Evolutionary conservation across 2,329 filamentous ascomycete genomes (phyloP).

Genomic region (Aspergillus aculeatus): DNA sequence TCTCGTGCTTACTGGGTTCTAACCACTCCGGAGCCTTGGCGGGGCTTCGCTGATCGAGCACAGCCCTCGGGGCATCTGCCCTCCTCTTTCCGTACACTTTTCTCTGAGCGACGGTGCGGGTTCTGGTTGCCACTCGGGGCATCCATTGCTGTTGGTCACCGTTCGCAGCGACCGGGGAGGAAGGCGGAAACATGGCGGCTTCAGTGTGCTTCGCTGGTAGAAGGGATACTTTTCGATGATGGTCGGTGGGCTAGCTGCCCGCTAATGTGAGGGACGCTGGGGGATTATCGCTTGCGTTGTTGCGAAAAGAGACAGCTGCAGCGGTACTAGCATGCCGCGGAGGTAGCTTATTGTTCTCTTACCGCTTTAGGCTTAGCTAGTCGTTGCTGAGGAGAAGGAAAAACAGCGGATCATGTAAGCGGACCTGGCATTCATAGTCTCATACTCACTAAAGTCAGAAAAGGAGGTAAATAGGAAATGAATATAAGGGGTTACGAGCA

Average conservation of each 20-base stretch:
- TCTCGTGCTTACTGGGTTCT: background rate
- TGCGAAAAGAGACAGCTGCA: background rate
- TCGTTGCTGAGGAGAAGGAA: conserved; percentile 28
- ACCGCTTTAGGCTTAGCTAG: conserved; percentile 24
- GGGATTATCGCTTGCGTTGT: background rate
- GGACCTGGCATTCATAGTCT: background rate
- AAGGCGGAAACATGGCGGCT: conserved; percentile 15
- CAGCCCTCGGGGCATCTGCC: conserved; percentile 35
- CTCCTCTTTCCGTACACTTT: conserved; percentile 39
- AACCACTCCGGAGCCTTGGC: conserved; percentile 8
- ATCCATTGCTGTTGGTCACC: conserved; percentile 21
- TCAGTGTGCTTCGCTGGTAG: background rate
- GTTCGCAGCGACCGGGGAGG: conserved; percentile 12
- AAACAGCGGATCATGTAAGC: conserved; percentile 9
- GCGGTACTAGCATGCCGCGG: background rate
- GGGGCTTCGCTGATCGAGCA: conserved; percentile 35
- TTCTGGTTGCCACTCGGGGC: conserved; percentile 24
- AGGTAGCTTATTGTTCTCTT: conserved; percentile 29
- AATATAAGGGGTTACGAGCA: no score
- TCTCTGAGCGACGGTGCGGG: conserved; percentile 25
- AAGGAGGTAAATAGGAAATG: background rate
- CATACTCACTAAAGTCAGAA: background rate
- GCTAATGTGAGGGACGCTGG: background rate
- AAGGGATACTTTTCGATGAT: background rate
- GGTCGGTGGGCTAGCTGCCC: background rate